Conservation (phyloP, 352 stramenopile species). For the Aphanomyces astaci region DNA sequence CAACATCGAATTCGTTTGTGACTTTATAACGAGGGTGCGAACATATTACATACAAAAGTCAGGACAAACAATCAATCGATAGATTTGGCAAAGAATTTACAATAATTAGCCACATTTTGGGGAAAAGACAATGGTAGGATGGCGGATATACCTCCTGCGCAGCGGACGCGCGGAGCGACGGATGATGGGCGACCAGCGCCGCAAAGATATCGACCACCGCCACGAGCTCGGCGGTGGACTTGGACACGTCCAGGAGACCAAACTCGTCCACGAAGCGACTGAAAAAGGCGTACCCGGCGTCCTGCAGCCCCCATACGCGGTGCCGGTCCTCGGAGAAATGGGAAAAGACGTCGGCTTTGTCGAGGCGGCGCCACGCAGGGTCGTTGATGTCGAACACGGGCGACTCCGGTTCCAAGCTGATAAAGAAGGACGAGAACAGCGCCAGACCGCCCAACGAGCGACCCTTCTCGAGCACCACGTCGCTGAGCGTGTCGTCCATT, state of each 20-base stretch:
- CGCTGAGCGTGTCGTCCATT: constrained; percentile 20
- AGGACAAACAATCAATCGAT: no score
- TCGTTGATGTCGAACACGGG: background rate
- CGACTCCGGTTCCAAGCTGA: background rate
- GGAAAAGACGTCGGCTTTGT: background rate
- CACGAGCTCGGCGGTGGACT: constrained; percentile 1
- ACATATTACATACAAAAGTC: no score
- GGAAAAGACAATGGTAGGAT: no score
- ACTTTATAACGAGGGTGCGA: no score
- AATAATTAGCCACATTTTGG: no score
- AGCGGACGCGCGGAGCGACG: background rate
- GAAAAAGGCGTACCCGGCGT: constrained; percentile 11
- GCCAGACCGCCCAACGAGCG: constrained; percentile 8
- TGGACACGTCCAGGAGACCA: constrained; percentile 6
- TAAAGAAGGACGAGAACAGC: background rate
- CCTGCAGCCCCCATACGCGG: no score
- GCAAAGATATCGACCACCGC: constrained; percentile 4
- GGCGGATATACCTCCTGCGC: constrained; percentile 6
- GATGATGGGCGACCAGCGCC: background rate
- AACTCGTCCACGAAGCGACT: constrained; percentile 17
- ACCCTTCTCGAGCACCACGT: constrained; percentile 13
- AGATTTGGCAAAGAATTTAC: no score
- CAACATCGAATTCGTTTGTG: no score
- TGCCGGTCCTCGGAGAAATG: no score
- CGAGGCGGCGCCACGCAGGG: background rate